Evolutionary conservation across 331 rosid species (phyloP).

Genomic region (Acacia concinna): DNA sequence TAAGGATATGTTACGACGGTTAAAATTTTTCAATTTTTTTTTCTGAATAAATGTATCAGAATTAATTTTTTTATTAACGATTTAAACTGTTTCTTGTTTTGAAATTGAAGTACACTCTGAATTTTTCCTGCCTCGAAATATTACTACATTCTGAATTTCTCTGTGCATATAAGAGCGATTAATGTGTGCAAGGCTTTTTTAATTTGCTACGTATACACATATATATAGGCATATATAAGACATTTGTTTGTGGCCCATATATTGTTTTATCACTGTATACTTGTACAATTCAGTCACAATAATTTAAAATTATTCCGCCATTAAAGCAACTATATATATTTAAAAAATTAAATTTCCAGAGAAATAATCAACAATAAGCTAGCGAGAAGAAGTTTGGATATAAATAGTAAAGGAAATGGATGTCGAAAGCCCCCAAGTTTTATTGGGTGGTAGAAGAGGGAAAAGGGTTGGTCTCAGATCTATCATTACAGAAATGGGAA

Average conservation of each 20-base stretch:
- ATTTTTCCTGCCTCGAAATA: background rate
- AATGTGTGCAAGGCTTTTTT: background rate
- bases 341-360: background rate
- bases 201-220: background rate
- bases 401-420: slow-evolving; percentile 40
- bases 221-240: background rate
- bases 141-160: too few species aligned
- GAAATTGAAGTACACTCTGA: background rate
- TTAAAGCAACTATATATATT: background rate
- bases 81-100: background rate
- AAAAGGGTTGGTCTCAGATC: background rate
- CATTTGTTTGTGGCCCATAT: too few species aligned
- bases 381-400: slow-evolving; percentile 33
- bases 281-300: background rate
- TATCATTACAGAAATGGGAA: slow-evolving; percentile 48
- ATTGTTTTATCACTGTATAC: background rate
- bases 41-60: background rate
- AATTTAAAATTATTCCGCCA: background rate
- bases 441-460: slow-evolving; percentile 29
- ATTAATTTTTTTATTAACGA: background rate
- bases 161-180: background rate
- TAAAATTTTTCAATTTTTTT: background rate
- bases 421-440: slow-evolving; percentile 14
- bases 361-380: slow-evolving; percentile 34
- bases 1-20: background rate